phyloP scores from a whole-genome alignment of 106 monocot genomes.

The Narthecium ossifragum region DNA sequence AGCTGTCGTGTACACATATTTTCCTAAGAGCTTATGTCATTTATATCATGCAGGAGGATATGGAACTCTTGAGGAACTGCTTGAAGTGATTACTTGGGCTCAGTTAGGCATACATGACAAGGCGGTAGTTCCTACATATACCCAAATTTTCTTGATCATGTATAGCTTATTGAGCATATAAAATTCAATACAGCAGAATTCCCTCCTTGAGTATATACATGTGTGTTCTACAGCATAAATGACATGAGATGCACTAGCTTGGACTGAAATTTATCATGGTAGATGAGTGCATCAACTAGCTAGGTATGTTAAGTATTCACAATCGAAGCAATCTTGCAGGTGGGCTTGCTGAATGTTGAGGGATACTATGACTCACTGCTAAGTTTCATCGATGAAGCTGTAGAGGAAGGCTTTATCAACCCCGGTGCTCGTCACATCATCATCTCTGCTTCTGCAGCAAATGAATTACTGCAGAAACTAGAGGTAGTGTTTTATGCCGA shows the following conservation, averaged over 20 bases:
- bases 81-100: constrained; percentile 53
- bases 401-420: constrained; percentile 53
- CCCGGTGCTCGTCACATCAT: constrained; percentile 48
- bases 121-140: constrained; percentile 10
- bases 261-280: background rate
- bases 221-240: background rate
- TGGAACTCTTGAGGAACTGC: constrained; percentile 56
- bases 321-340: constrained; percentile 34
- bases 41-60: constrained; percentile 32
- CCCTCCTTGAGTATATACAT: background rate
- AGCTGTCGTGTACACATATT: background rate
- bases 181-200: background rate
- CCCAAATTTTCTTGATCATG: background rate
- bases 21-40: background rate
- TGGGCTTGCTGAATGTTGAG: constrained; percentile 53
- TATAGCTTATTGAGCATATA: background rate
- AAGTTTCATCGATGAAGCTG: constrained; percentile 54
- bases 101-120: constrained; percentile 44
- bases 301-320: no score
- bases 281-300: background rate
- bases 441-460: constrained; percentile 42
- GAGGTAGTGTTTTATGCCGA: constrained; percentile 21
- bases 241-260: background rate
- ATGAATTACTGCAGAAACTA: constrained; percentile 43
- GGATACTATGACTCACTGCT: constrained; percentile 58